phyloP scores from a whole-genome alignment of 208 protist genomes.

The Acanthamoeba triangularis region DNA sequence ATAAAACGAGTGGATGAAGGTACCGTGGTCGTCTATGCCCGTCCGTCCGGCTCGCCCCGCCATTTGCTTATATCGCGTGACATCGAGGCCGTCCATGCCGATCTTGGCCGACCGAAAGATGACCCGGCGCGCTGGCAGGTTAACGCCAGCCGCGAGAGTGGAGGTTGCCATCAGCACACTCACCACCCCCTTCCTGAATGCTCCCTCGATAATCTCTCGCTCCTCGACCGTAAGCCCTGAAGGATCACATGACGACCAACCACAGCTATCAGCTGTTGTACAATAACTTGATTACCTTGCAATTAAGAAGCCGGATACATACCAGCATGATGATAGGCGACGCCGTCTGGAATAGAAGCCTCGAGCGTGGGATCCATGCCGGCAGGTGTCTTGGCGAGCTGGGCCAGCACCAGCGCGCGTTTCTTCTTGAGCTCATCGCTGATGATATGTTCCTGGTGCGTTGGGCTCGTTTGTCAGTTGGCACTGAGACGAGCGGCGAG shows the following conservation, averaged over 20 bases:
- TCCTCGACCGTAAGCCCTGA: slow-evolving; percentile 69
- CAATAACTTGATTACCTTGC: neutral
- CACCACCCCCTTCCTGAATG: slow-evolving; percentile 69
- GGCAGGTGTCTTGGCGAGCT: slow-evolving; percentile 70
- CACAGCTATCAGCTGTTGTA: neutral
- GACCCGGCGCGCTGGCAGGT: slow-evolving; percentile 85
- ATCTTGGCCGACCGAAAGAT: slow-evolving; percentile 81
- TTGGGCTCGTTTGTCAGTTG: neutral
- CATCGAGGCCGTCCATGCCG: slow-evolving; percentile 62
- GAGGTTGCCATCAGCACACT: slow-evolving; percentile 86
- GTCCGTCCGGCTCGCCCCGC: slow-evolving; percentile 85
- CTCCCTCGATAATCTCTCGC: slow-evolving; percentile 55
- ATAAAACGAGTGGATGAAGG: neutral
- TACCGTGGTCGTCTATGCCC: slow-evolving; percentile 76
- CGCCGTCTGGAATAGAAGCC: slow-evolving; percentile 78
- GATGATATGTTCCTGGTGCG: neutral
- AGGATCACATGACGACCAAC: neutral
- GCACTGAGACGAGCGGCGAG: neutral
- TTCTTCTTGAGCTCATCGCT: neutral
- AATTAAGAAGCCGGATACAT: too few species aligned
- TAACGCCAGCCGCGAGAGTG: slow-evolving; percentile 90
- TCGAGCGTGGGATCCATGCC: slow-evolving; percentile 78
- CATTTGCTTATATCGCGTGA: slow-evolving; percentile 83
- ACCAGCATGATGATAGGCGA: slow-evolving; percentile 91
- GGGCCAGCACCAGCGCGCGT: slow-evolving; percentile 43